Base-by-base conservation (phyloP, 768 basidiomycete genomes). In the Heimioporus sp. region DNA sequence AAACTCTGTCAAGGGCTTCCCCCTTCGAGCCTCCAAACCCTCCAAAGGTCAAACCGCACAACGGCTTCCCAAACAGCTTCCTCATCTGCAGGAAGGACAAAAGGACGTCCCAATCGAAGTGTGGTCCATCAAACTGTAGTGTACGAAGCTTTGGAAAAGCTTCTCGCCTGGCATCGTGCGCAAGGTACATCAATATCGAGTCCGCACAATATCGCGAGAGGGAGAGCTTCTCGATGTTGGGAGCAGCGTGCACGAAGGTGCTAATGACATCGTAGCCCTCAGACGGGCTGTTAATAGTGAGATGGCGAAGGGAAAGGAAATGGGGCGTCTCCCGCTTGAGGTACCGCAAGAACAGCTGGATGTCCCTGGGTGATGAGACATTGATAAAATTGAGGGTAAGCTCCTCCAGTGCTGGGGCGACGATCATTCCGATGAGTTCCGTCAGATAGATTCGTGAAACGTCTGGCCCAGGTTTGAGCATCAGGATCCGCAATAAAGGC, bases 391-490 rank as follows among this genome's bases (percentile, higher is more conserved):
- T 61, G 20, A 67, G 57, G 30, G 56, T 32, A 19, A 70, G 49
- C 7, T 68, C 58, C 17, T 63, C 52, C 16, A 67, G 36, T 19
- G 48, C 52, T n/a, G 68, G 68, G 11, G 65, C 56, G 32, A 56
- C 24, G 15, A 70, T 17, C 28, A 43, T 58, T 45, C 60, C 57
- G 40, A 69, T 46, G 42, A 66, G 48, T 5, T 61, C 51, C 5
- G 61, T 64, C 32, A 68, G 49, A 39, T 69, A 67, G 11, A 45
- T 34, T 34, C 65, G 66, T 10, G 68, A 69, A 20, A 68, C 55
- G 32, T 65, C 64, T 15, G 55, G 54, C 9, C 63, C 63, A 41
- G 68, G 67, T 39, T 52, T 63, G 16, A 67, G 55, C 9, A 42
- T 35, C 49, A 65, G 36, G 34, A 36, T 63, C 5, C 57, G 56